A percentile compares a stretch with the other conserved stretches of the same genome.
phyloP scores from a whole-genome alignment of 257 asterid species.

The Penstemon davidsonii region DNA sequence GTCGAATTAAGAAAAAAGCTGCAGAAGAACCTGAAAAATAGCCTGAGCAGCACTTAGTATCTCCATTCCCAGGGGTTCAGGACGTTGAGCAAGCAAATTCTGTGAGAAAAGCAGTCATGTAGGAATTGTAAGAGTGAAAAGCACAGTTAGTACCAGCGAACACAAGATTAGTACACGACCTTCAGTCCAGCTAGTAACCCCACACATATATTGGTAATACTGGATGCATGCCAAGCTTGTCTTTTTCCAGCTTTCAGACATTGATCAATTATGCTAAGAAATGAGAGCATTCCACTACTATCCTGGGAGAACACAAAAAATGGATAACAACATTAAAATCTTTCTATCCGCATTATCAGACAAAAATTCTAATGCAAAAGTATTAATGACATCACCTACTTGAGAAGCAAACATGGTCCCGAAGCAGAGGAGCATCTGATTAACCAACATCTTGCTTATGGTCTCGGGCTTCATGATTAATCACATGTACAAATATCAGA shows the following conservation, averaged over 20 bases:
- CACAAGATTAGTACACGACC: constrained; percentile 47
- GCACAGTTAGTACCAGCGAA: constrained; percentile 7
- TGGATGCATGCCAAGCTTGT: constrained; percentile 82
- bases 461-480: constrained; percentile 83
- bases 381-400: constrained; percentile 49
- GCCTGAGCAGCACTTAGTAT: constrained; percentile 79
- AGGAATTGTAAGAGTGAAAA: constrained; percentile 31
- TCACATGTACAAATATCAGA: constrained; percentile 31
- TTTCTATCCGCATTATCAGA: constrained; percentile 9
- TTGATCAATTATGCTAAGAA: constrained; percentile 76
- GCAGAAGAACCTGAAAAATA: constrained; percentile 79
- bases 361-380: constrained; percentile 28
- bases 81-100: constrained; percentile 84
- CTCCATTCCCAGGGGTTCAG: constrained; percentile 80
- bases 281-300: constrained; percentile 84
- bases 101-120: constrained; percentile 40
- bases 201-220: constrained; percentile 91
- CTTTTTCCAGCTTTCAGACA: constrained; percentile 86
- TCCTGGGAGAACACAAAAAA: constrained; percentile 65
- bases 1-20: constrained; percentile 15
- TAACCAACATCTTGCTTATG: constrained; percentile 88
- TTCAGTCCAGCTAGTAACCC: constrained; percentile 93
- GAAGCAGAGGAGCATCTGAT: constrained; percentile 96
- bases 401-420: constrained; percentile 94
- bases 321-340: constrained; percentile 32